phyloP scores from a whole-genome alignment of 768 basidiomycete genomes.

The Termitomyces heimii region DNA sequence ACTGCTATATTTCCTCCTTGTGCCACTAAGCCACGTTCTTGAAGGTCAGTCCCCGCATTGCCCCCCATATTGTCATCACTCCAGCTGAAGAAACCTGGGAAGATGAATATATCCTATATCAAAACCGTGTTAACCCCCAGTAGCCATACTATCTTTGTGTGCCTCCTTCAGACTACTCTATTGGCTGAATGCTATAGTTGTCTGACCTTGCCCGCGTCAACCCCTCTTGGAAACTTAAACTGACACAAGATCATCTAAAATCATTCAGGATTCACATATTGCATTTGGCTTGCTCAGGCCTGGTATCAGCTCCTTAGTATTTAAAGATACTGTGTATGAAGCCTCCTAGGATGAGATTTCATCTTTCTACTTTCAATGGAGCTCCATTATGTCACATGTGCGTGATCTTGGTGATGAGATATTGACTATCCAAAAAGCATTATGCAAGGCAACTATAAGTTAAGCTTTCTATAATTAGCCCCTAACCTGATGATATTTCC shows the following conservation, averaged over 20 bases:
- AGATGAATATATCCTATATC: conserved; percentile 26
- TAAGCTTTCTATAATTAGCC: background rate
- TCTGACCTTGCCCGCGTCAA: background rate
- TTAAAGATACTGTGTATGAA: conserved; percentile 23
- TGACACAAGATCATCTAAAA: background rate
- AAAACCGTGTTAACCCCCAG: conserved; percentile 32
- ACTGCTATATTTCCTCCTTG: conserved; percentile 51
- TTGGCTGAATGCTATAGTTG: background rate
- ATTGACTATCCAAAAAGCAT: conserved; percentile 28
- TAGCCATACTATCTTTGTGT: conserved; percentile 27
- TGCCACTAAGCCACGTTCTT: conserved; percentile 36
- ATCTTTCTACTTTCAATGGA: background rate
- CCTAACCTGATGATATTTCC: conserved; percentile 4
- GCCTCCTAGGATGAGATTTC: background rate
- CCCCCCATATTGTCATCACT: conserved; percentile 52
- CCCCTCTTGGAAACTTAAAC: background rate
- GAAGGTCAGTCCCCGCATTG: conserved; percentile 36
- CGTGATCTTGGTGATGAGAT: conserved; percentile 27
- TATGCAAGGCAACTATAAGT: conserved; percentile 34
- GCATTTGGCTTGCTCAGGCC: background rate
- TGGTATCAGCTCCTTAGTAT: conserved; percentile 16
- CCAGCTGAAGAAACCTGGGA: conserved; percentile 32
- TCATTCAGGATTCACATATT: background rate
- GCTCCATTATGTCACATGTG: conserved; percentile 14
- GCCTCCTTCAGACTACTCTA: conserved; percentile 20